Percentiles rank a stretch among this genome's conserved stretches.
phyloP scores from a whole-genome alignment of 2,329 filamentous ascomycete genomes.

The Plenodomus tracheiphilus region DNA sequence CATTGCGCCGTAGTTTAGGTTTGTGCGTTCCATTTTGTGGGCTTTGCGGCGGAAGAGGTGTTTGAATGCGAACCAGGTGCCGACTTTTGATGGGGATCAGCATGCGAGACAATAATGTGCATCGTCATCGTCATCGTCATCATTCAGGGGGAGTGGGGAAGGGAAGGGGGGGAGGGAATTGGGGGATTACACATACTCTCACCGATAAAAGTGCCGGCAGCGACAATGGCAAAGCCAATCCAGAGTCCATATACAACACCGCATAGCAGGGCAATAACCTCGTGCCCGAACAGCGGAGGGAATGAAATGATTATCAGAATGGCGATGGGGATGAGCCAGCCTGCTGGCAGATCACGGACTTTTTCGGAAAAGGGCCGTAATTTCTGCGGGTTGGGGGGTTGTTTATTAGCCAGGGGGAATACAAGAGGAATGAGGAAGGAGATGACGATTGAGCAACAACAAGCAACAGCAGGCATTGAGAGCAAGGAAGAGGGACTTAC shows the following conservation, averaged over 20 bases:
- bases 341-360: conserved; percentile 39
- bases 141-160: background rate
- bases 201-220: conserved; percentile 40
- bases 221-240: conserved; percentile 40
- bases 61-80: conserved; percentile 44
- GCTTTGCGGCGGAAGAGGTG: conserved; percentile 34
- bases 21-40: conserved; percentile 39
- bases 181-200: conserved; percentile 31
- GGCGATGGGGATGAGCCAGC: conserved; percentile 40
- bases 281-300: conserved; percentile 41
- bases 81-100: conserved; percentile 27
- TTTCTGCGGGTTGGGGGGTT: conserved; percentile 16
- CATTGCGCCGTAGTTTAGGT: conserved; percentile 42
- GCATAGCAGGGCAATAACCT: conserved; percentile 39
- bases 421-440: background rate
- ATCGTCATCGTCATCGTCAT: too few species aligned
- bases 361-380: conserved; percentile 41
- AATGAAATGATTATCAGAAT: conserved; percentile 42
- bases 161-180: background rate
- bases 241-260: conserved; percentile 42
- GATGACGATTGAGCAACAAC: too few species aligned
- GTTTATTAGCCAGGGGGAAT: conserved; percentile 9
- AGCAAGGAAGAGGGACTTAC: conserved; percentile 17
- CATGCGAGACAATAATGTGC: too few species aligned
- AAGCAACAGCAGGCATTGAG: too few species aligned